These are phyloP conservation scores for Przewalskia tangutica DNA, from an alignment of 257 asterid genomes.

Conservation along the genomic window DNA sequence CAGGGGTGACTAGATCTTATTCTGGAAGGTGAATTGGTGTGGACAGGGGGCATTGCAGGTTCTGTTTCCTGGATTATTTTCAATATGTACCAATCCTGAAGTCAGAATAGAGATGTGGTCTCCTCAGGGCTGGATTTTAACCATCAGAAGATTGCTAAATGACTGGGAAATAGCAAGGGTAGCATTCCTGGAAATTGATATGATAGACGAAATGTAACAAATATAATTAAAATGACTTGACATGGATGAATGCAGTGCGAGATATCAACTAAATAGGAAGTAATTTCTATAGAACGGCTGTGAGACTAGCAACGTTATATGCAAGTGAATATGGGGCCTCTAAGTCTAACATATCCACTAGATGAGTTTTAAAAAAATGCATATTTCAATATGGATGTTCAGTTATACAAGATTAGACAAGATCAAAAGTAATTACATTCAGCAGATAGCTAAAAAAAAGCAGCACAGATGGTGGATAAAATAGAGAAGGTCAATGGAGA, in stretches of 20 bases:
- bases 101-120: too few species aligned
- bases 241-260: neutral
- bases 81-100: too few species aligned
- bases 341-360: neutral
- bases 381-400: neutral
- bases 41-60: too few species aligned
- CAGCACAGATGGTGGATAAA: neutral
- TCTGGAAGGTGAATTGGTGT: too few species aligned
- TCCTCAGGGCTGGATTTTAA: too few species aligned
- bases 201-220: neutral
- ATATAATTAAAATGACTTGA: neutral
- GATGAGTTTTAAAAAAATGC: neutral
- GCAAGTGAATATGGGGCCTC: neutral
- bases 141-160: too few species aligned
- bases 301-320: neutral
- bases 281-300: neutral
- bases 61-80: too few species aligned
- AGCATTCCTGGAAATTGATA: neutral
- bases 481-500: neutral
- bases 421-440: neutral
- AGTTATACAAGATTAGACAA: neutral
- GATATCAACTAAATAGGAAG: neutral
- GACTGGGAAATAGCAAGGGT: too few species aligned
- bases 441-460: neutral
- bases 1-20: too few species aligned